Percentiles rank a stretch among this genome's conserved stretches.
These are phyloP conservation scores for Chaetoscypha palmicola DNA, from an alignment of 2,329 filamentous ascomycete species.

Conservation along the genomic window DNA sequence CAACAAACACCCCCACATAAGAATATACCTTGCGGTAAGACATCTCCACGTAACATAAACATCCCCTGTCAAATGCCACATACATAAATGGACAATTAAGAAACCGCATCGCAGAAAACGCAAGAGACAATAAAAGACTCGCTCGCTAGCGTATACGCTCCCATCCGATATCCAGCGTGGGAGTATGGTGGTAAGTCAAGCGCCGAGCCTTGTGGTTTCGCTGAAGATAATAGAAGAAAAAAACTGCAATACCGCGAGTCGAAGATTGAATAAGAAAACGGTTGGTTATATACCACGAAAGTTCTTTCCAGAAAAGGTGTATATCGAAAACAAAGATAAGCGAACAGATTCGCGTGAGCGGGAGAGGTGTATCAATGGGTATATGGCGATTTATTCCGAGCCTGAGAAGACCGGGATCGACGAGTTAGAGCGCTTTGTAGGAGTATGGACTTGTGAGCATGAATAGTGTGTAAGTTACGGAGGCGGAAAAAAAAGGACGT, in stretches of 20 bases:
- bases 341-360: slow-evolving; percentile 27
- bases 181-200: too few species aligned
- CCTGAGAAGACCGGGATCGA: slow-evolving; percentile 12
- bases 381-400: slow-evolving; percentile 17
- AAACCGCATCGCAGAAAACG: too few species aligned
- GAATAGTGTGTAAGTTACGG: too few species aligned
- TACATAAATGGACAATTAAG: too few species aligned
- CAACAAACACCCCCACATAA: neutral
- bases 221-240: slow-evolving; percentile 1
- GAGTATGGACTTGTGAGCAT: slow-evolving; percentile 12
- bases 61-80: too few species aligned
- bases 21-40: slow-evolving; percentile 6
- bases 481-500: slow-evolving; percentile 14
- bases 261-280: neutral
- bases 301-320: neutral
- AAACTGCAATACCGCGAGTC: neutral
- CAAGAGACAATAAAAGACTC: too few species aligned
- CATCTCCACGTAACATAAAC: too few species aligned
- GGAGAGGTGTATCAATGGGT: slow-evolving; percentile 24
- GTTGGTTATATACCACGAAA: neutral
- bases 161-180: too few species aligned
- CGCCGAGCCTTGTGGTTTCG: too few species aligned
- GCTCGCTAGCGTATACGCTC: too few species aligned
- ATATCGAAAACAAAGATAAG: neutral
- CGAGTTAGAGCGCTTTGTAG: slow-evolving; percentile 17